Evolutionary conservation across 176 grass and related monocot genomes (phyloP).

Genomic region (Bolboschoenus planiculmis): DNA sequence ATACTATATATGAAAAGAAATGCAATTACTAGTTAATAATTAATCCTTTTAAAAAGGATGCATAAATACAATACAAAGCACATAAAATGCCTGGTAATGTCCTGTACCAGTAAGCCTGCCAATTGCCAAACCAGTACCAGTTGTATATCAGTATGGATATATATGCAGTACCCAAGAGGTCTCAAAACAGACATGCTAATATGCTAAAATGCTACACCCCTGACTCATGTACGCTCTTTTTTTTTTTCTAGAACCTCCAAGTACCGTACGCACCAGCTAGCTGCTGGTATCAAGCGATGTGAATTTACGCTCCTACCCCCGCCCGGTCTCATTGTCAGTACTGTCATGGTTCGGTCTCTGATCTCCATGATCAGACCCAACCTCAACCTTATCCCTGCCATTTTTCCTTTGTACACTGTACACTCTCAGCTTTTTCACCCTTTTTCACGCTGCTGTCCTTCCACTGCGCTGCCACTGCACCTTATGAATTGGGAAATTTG

Average conservation of each 20-base stretch:
- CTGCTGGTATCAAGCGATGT: neutral
- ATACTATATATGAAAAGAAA: too few species aligned
- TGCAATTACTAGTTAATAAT: too few species aligned
- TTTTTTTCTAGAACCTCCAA: neutral
- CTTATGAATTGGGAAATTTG: conserved; percentile 20
- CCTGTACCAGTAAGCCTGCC: neutral
- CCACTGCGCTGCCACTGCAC: neutral
- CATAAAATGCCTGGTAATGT: neutral
- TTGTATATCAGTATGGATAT: neutral
- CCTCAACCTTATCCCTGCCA: neutral
- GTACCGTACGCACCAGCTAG: neutral
- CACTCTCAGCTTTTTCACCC: neutral
- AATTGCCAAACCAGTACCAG: neutral
- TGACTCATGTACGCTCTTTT: neutral
- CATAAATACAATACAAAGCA: too few species aligned
- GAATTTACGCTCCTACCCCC: neutral
- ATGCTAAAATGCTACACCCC: neutral
- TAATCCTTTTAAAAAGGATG: too few species aligned
- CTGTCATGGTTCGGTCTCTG: neutral
- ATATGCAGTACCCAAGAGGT: too few species aligned
- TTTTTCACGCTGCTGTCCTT: neutral
- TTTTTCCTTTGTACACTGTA: conserved; percentile 2
- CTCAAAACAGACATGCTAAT: conserved; percentile 1
- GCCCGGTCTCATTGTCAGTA: neutral
- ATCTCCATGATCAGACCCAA: conserved; percentile 3